Percentiles rank a stretch among this genome's conserved stretches.
Evolutionary conservation across 306 rosid species (phyloP).

Genomic region (Sophora flavescens): DNA sequence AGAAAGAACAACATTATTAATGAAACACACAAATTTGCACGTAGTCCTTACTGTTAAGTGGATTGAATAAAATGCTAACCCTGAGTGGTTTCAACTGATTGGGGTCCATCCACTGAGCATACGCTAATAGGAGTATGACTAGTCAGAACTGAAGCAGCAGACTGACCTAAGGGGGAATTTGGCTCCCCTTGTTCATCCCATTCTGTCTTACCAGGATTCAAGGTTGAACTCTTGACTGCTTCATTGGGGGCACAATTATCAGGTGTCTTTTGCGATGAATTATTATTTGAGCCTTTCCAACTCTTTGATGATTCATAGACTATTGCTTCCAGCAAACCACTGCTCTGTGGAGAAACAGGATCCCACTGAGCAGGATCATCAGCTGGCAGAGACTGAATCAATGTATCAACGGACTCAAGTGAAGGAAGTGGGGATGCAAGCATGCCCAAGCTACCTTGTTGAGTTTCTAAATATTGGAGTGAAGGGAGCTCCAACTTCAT

Average conservation of each 20-base stretch:
- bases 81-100: constrained; percentile 50
- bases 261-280: constrained; percentile 46
- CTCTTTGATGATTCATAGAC: constrained; percentile 50
- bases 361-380: constrained; percentile 47
- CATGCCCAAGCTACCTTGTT: constrained; percentile 63
- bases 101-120: constrained; percentile 58
- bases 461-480: constrained; percentile 86
- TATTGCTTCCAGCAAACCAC: constrained; percentile 66
- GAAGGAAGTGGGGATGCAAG: constrained; percentile 57
- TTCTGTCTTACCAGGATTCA: constrained; percentile 49
- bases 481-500: constrained; percentile 97
- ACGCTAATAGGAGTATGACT: constrained; percentile 63
- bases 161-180: constrained; percentile 61
- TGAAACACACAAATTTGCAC: not conserved
- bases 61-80: constrained; percentile 55
- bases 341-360: constrained; percentile 54
- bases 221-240: constrained; percentile 47
- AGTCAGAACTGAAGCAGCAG: constrained; percentile 59
- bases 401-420: constrained; percentile 62
- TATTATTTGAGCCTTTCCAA: constrained; percentile 48
- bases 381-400: constrained; percentile 60
- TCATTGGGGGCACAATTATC: constrained; percentile 48
- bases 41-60: not conserved
- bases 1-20: not conserved
- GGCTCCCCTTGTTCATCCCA: constrained; percentile 57